phyloP scores from a whole-genome alignment of 208 protist genomes.

The Entamoeba nuttalli region DNA sequence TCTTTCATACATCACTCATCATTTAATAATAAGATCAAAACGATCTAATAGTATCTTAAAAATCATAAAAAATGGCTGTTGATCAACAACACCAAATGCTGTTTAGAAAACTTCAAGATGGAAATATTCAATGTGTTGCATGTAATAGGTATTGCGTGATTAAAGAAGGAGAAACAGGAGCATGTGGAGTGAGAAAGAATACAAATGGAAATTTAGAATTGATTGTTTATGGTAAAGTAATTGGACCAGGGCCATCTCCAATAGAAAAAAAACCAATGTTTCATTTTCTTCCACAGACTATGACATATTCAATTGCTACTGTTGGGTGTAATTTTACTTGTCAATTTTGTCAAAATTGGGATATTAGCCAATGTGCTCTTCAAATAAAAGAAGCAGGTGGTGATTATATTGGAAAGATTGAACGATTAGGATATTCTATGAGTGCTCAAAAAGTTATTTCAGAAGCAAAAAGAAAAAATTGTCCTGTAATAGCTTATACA shows the following conservation, averaged over 20 bases:
- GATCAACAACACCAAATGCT: not conserved
- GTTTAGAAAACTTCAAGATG: not conserved
- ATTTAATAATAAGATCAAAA: no score
- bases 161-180: not conserved
- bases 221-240: constrained; percentile 15
- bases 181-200: constrained; percentile 29
- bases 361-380: not conserved
- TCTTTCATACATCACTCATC: no score
- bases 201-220: constrained; percentile 8
- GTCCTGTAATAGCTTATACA: constrained; percentile 35
- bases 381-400: not conserved
- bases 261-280: constrained; percentile 38
- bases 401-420: constrained; percentile 1
- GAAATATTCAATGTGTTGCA: constrained; percentile 1
- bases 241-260: constrained; percentile 20
- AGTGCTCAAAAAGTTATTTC: not conserved
- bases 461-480: not conserved
- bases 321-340: constrained; percentile 36
- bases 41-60: no score
- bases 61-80: no score
- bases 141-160: constrained; percentile 22
- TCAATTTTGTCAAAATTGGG: constrained; percentile 31
- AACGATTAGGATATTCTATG: not conserved
- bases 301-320: constrained; percentile 20
- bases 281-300: constrained; percentile 23